These are phyloP conservation scores for Colletotrichum sp. DNA, from an alignment of 2,329 filamentous ascomycete species.

Conservation along the genomic window DNA sequence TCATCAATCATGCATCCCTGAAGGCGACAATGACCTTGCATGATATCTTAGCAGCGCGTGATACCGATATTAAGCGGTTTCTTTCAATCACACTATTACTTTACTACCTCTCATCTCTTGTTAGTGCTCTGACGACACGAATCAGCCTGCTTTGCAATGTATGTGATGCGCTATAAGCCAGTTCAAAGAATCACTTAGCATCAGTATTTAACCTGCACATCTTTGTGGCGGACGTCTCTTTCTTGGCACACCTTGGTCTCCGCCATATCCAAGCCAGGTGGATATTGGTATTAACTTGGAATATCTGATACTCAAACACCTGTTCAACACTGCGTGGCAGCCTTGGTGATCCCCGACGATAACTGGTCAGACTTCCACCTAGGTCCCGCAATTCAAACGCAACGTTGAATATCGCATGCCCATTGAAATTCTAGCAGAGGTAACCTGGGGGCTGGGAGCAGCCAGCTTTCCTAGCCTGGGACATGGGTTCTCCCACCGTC, in stretches of 20 bases:
- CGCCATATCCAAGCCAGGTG: neutral
- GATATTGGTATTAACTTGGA: neutral
- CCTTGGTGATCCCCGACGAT: neutral
- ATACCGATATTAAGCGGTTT: neutral
- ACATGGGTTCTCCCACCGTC: neutral
- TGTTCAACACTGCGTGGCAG: neutral
- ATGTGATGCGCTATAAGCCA: too few relatives aligned
- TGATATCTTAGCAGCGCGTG: neutral
- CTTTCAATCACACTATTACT: neutral
- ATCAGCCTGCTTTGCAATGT: neutral
- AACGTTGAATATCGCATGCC: neutral
- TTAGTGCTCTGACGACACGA: neutral
- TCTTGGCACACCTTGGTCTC: neutral
- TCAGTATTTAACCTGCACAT: neutral
- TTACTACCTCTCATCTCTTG: neutral
- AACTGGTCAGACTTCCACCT: neutral
- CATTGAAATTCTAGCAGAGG: neutral
- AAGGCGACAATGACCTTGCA: slow-evolving; percentile 3
- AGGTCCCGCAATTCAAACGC: neutral
- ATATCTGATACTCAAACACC: neutral
- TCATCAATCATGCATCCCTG: neutral
- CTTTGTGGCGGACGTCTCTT: neutral
- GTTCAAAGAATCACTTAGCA: too few relatives aligned
- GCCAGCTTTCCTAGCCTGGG: neutral
- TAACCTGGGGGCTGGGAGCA: neutral